Evolutionary conservation across 495 filamentous ascomycete genomes (phyloP).

Genomic region (Aspergillus biplanus): DNA sequence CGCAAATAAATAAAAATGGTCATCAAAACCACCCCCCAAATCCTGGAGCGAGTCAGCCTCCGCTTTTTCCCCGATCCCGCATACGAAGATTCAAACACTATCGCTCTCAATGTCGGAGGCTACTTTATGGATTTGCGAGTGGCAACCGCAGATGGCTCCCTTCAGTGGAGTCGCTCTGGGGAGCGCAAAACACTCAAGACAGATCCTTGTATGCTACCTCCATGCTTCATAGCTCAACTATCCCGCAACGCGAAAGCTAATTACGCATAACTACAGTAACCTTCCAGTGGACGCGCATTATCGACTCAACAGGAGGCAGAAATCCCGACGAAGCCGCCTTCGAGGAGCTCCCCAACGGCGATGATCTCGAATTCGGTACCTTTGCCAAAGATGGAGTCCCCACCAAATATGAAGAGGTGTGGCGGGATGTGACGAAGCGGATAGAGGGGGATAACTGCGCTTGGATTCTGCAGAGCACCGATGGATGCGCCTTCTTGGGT

Average conservation of each 20-base stretch:
- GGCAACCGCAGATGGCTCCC: not conserved
- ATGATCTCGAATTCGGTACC: not conserved
- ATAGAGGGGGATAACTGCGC: not conserved
- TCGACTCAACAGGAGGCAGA: not conserved
- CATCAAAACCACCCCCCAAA: not conserved
- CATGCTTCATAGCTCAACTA: not conserved
- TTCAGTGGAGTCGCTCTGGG: not conserved
- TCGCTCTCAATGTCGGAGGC: constrained; percentile 2
- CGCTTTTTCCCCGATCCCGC: not conserved
- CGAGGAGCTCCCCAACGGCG: not conserved
- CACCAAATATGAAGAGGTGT: not conserved
- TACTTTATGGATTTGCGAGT: constrained; percentile 2
- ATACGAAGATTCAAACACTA: not conserved
- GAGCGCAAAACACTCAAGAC: not conserved
- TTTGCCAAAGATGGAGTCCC: not conserved
- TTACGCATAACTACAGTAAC: not conserved
- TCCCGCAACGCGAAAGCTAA: not conserved
- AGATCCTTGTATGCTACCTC: not conserved
- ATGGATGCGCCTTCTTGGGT: not conserved
- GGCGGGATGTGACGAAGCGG: not conserved
- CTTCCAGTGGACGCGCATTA: constrained; percentile 1
- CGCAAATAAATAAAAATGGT: not conserved
- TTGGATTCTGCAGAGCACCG: not conserved
- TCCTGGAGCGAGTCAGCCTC: not conserved
- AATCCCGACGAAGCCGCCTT: not conserved